A percentile compares a stretch with the other conserved stretches of the same genome.
Evolutionary conservation across 2,329 filamentous ascomycete genomes (phyloP).

Genomic region (Tolypocladium ophioglossoides): DNA sequence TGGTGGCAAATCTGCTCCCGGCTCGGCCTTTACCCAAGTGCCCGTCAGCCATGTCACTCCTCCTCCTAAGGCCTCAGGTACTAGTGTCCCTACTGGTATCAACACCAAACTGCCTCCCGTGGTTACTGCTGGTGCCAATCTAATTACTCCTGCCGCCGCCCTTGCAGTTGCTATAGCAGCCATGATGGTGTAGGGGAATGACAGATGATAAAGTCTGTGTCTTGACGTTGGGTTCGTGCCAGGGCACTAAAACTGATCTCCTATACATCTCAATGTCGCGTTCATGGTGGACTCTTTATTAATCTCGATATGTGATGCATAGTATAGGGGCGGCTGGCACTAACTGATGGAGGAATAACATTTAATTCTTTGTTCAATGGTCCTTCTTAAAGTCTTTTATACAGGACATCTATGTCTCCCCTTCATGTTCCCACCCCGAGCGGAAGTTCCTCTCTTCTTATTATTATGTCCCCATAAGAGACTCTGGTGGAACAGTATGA

Average conservation of each 20-base stretch:
- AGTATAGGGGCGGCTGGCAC: background rate
- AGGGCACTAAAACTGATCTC: background rate
- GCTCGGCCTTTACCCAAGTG: background rate
- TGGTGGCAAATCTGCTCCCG: background rate
- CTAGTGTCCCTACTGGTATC: background rate
- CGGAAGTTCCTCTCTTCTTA: too few relatives aligned
- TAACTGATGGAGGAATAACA: background rate
- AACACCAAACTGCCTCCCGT: background rate
- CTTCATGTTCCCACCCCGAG: too few relatives aligned
- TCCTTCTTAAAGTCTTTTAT: background rate
- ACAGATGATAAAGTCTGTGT: background rate
- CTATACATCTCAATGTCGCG: background rate
- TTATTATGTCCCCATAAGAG: too few relatives aligned
- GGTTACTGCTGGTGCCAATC: conserved; percentile 6
- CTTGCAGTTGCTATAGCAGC: conserved; percentile 5
- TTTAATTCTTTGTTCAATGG: background rate
- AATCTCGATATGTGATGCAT: background rate
- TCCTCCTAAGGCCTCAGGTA: background rate
- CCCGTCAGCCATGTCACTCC: background rate
- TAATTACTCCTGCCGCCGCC: conserved; percentile 6
- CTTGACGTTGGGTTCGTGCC: background rate
- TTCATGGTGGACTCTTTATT: background rate
- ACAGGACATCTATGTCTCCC: background rate
- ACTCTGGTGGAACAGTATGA: too few relatives aligned
- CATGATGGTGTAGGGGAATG: background rate